Evolutionary conservation across 176 grass and related monocot genomes (phyloP).

Genomic region (Avena sativa): DNA sequence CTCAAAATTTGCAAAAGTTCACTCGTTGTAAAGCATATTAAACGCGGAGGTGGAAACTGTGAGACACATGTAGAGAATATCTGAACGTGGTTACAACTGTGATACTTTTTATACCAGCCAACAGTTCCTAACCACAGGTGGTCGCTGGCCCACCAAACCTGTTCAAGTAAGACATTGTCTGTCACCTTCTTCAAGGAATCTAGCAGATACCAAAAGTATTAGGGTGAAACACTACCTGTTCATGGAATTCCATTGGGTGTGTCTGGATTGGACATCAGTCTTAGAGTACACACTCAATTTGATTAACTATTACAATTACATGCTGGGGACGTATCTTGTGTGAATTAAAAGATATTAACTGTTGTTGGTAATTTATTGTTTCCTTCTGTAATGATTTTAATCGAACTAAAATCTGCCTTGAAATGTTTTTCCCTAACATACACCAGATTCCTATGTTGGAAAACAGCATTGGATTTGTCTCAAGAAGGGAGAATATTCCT

Average conservation of each 20-base stretch:
- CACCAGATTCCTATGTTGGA: not conserved
- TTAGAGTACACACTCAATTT: not conserved
- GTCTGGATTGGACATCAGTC: conserved; percentile 17
- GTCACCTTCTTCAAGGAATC: not conserved
- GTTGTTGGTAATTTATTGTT: not conserved
- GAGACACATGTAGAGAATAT: not conserved
- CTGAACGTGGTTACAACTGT: conserved; percentile 11
- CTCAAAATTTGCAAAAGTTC: conserved; percentile 3
- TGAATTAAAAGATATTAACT: conserved; percentile 11
- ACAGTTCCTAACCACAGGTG: conserved; percentile 20
- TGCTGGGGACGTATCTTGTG: conserved; percentile 4
- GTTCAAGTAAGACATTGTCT: not conserved
- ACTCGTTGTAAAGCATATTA: conserved; percentile 18
- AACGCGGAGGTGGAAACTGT: not conserved
- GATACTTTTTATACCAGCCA: not conserved
- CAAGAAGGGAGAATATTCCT: not conserved
- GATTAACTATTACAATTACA: conserved; percentile 19
- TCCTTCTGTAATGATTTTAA: not conserved
- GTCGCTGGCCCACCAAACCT: not conserved
- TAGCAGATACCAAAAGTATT: not conserved
- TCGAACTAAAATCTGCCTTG: not conserved
- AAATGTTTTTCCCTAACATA: not conserved
- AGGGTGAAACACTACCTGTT: not conserved
- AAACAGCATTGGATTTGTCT: conserved; percentile 10
- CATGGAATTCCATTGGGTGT: not conserved